These are phyloP conservation scores for Exophiala spinifera DNA, from an alignment of 2,329 filamentous ascomycete genomes.

Conservation along the genomic window DNA sequence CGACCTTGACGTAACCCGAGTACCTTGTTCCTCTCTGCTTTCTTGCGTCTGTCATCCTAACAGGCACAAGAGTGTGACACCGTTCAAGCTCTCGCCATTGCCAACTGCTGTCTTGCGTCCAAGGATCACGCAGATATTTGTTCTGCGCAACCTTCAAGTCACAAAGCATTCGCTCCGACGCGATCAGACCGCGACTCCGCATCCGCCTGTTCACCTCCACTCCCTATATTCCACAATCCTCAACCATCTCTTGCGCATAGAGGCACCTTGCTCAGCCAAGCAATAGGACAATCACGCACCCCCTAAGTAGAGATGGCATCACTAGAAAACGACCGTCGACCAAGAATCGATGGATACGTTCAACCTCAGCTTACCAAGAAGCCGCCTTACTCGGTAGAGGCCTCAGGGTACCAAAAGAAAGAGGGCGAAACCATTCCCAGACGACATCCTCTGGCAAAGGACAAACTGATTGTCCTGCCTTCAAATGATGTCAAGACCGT, in stretches of 20 bases:
- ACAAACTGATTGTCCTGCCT: slow-evolving; percentile 65
- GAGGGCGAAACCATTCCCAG: slow-evolving; percentile 82
- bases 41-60: no score
- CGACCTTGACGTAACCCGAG: no score
- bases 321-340: slow-evolving; percentile 22
- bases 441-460: slow-evolving; percentile 67
- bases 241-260: background rate
- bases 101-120: no score
- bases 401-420: slow-evolving; percentile 63
- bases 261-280: background rate
- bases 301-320: slow-evolving; percentile 7
- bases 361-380: slow-evolving; percentile 59
- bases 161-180: background rate
- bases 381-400: slow-evolving; percentile 72
- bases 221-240: background rate
- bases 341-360: slow-evolving; percentile 24
- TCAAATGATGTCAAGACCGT: slow-evolving; percentile 70
- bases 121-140: no score
- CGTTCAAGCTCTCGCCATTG: no score
- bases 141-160: no score
- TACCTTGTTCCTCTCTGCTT: no score
- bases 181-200: background rate
- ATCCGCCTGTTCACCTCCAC: background rate
- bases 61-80: no score
- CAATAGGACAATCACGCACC: background rate